Percentiles rank a stretch among this genome's conserved stretches.
Conservation (phyloP, 1,284 basidiomycete genomes). For the Sphaerobolus stellatus region DNA sequence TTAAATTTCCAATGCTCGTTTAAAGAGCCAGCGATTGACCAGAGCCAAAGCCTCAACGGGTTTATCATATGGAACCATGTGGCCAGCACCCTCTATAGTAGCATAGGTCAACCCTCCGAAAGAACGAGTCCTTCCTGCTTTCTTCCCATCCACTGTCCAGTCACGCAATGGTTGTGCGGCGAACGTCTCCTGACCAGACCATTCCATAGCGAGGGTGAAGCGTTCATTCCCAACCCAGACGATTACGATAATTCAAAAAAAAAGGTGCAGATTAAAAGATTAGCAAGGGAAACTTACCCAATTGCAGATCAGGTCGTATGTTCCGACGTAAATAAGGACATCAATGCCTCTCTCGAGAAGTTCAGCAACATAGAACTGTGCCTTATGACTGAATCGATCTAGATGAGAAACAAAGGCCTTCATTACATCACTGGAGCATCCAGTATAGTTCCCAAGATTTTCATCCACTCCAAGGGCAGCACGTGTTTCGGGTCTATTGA, state of each 20-base stretch:
- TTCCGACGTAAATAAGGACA: slow-evolving; percentile 72
- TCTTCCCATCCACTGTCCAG: slow-evolving; percentile 56
- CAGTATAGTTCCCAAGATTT: slow-evolving; percentile 12
- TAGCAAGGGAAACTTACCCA: slow-evolving; percentile 20
- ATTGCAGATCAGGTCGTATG: slow-evolving; percentile 79
- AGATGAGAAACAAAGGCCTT: slow-evolving; percentile 5
- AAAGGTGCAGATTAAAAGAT: background rate
- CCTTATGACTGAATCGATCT: background rate
- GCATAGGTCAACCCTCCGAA: slow-evolving; percentile 62
- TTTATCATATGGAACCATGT: slow-evolving; percentile 69
- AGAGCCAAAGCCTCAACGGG: slow-evolving; percentile 54
- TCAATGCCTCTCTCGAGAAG: slow-evolving; percentile 73
- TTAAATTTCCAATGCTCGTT: no score
- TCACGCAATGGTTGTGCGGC: slow-evolving; percentile 49
- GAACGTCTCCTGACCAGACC: slow-evolving; percentile 60
- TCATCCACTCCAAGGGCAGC: slow-evolving; percentile 12
- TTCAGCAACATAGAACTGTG: slow-evolving; percentile 64
- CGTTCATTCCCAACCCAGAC: slow-evolving; percentile 57
- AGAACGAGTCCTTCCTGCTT: slow-evolving; percentile 56
- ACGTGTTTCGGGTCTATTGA: slow-evolving; percentile 12
- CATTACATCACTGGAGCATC: slow-evolving; percentile 8
- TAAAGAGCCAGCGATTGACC: slow-evolving; percentile 57
- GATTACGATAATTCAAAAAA: background rate
- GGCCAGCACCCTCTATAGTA: slow-evolving; percentile 58
- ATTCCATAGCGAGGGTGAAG: slow-evolving; percentile 75